phyloP scores from a whole-genome alignment of 805 yeast species.

The Myxozyma geophila region DNA sequence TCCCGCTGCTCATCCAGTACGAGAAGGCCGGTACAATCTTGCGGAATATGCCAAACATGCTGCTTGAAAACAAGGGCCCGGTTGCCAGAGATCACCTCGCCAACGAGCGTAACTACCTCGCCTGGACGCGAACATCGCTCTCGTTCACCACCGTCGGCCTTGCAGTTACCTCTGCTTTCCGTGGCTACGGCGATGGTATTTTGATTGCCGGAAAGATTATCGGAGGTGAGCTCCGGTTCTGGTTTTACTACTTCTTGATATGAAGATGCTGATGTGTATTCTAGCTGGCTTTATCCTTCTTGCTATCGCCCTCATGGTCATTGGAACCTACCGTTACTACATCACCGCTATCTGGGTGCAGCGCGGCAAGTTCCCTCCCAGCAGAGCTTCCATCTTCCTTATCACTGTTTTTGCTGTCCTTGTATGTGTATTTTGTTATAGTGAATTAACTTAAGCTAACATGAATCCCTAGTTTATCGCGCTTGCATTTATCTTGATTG shows the following conservation, averaged over 20 bases:
- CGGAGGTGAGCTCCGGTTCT: slow-evolving; percentile 17
- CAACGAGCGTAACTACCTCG: slow-evolving; percentile 63
- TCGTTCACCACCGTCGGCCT: slow-evolving; percentile 62
- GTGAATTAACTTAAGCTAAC: background rate
- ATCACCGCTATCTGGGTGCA: slow-evolving; percentile 32
- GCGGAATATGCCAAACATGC: slow-evolving; percentile 29
- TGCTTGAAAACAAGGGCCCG: slow-evolving; percentile 37
- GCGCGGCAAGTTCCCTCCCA: slow-evolving; percentile 33
- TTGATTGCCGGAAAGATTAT: slow-evolving; percentile 26
- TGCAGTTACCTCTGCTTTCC: slow-evolving; percentile 60
- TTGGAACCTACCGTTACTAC: slow-evolving; percentile 31
- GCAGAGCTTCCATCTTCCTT: slow-evolving; percentile 29
- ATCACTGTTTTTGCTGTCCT: slow-evolving; percentile 20
- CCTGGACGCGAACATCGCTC: slow-evolving; percentile 64
- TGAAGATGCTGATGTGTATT: background rate
- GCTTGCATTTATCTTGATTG: slow-evolving; percentile 23
- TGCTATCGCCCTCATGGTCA: slow-evolving; percentile 25
- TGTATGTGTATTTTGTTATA: slow-evolving; percentile 10
- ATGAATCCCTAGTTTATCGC: slow-evolving; percentile 17
- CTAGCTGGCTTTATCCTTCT: slow-evolving; percentile 24
- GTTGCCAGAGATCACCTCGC: slow-evolving; percentile 51
- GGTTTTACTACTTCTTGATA: background rate
- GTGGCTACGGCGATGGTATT: slow-evolving; percentile 41
- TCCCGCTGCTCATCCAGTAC: slow-evolving; percentile 30
- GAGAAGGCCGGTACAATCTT: slow-evolving; percentile 21